Conservation (phyloP, 1,284 basidiomycete species). For the Naganishia liquefaciens region DNA sequence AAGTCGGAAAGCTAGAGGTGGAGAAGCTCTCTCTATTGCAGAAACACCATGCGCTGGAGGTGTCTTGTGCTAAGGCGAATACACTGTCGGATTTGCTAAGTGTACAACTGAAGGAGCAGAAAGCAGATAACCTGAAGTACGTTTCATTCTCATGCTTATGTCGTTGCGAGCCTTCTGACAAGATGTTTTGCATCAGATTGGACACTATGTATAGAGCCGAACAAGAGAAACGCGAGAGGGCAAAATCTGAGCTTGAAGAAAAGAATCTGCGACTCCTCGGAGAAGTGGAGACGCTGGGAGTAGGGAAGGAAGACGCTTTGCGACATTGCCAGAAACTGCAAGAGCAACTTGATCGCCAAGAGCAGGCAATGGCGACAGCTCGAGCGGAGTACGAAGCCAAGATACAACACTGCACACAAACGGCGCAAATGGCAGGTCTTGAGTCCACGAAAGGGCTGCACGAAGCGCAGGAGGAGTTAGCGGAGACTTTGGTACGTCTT, state of each 20-base stretch:
- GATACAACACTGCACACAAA: neutral
- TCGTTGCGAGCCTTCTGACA: neutral
- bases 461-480: neutral
- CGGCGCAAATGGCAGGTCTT: neutral
- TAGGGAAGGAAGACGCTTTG: neutral
- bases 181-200: neutral
- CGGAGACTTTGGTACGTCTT: no score
- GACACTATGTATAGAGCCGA: neutral
- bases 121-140: neutral
- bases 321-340: constrained; percentile 3
- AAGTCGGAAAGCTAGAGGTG: neutral
- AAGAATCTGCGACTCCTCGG: neutral
- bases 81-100: neutral
- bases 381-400: neutral
- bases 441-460: neutral
- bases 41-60: neutral
- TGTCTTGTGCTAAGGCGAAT: neutral
- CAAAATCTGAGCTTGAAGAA: neutral
- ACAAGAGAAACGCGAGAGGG: neutral
- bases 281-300: neutral
- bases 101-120: neutral
- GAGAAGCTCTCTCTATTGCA: neutral
- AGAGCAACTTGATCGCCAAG: neutral
- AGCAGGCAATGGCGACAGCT: neutral
- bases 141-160: neutral